Evolutionary conservation across 2,329 filamentous ascomycete species (phyloP).

Genomic region (Coniochaeta hoffmannii): DNA sequence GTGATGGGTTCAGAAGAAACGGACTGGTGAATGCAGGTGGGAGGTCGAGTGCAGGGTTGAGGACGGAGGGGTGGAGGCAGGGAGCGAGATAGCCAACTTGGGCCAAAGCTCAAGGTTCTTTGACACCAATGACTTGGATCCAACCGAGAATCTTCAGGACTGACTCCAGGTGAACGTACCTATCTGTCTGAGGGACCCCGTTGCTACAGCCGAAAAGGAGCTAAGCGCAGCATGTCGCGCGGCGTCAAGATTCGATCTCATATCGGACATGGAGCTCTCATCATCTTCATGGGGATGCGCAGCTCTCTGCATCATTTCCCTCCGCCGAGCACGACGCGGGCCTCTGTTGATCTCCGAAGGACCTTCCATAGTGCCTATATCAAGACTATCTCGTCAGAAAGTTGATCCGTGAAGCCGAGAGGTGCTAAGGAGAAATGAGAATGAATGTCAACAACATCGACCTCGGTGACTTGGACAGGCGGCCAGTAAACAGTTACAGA

Average conservation of each 20-base stretch:
- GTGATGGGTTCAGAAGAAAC: neutral
- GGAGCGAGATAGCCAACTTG: no score
- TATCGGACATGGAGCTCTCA: constrained; percentile 3
- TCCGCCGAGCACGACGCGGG: constrained; percentile 7
- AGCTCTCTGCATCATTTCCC: neutral
- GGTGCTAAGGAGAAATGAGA: neutral
- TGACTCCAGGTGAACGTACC: neutral
- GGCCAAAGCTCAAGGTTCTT: no score
- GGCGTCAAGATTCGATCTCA: neutral
- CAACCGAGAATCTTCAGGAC: neutral
- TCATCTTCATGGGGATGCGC: neutral
- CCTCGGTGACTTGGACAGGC: neutral
- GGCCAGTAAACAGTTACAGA: neutral
- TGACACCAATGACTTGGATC: no score
- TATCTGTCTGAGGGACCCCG: neutral
- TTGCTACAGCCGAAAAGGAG: neutral
- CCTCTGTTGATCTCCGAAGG: constrained; percentile 4
- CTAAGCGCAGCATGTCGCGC: neutral
- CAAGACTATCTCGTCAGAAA: neutral
- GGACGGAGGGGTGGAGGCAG: no score
- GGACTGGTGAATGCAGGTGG: neutral
- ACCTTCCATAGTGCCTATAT: constrained; percentile 6
- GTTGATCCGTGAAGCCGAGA: neutral
- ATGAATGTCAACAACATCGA: neutral
- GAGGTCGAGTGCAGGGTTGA: no score